Base-by-base conservation (phyloP, 371 early-diverging fungal species). In the Rhizopus sp. region DNA sequence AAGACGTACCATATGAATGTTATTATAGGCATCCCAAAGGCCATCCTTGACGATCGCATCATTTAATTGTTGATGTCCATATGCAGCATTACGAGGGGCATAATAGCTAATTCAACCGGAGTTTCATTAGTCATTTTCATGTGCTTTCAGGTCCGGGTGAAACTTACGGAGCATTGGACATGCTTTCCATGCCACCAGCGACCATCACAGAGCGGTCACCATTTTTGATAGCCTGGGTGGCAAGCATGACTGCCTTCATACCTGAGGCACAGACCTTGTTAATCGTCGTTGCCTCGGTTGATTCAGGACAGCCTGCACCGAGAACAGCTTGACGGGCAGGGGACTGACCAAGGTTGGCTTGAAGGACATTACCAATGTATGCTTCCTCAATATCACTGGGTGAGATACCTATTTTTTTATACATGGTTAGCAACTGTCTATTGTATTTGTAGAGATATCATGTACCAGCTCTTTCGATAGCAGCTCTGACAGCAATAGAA, bases 181-280 rank as follows among this genome's bases (percentile, higher is more conserved):
- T 96, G 78, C 91, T 90, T 69, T 98, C 97, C 92, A 91, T 94
- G 48, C 98, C 97, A 61, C 97, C 98, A 40, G 94, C 94, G 15
- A 95, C 76, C 79, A 94, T 88, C 39, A 82, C 65, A 13, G 80
- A 61, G 63, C 82, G 80, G 42, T 77, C 78, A 29, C 85, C 88
- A 17, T 77, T 68, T 66, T 81, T 77, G 60, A 88, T 80, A 52
- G 72, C 77, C 62, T 89, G 91, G 7, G 91, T 69, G 12, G 89
- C 92, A 67, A 91, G 57, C 75, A 84, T 89, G 39, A 90, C 77
- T 3, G 92, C 81, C 77, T 97, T 97, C 91, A 95, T 88, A 17
- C 95, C 98, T 5, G 92, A 91, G 7, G 93, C 95, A 73, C 98
- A 97, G 16, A 95, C 95, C 74, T 96, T 96, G 79, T 96, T 96